Evolutionary conservation across 148 eudicot genomes (phyloP).

Genomic region (Diospyros kaki): DNA sequence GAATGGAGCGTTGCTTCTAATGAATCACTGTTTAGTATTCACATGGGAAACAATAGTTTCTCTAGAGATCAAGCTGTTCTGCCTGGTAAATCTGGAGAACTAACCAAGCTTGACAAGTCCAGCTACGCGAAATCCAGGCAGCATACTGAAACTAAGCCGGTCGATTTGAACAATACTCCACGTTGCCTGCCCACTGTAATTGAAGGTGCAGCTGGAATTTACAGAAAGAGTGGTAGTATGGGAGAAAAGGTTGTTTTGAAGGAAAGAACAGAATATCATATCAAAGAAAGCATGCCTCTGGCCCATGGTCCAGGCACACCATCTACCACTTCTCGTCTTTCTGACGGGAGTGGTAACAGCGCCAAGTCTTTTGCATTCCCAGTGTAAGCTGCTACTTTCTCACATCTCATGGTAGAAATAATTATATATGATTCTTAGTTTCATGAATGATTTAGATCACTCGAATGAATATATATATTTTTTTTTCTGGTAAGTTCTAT

Average conservation of each 20-base stretch:
- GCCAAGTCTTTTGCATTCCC: conserved; percentile 49
- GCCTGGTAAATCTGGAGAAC: conserved; percentile 29
- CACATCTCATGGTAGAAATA: not conserved
- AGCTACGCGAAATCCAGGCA: not conserved
- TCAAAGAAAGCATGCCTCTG: conserved; percentile 8
- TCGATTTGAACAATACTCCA: conserved; percentile 6
- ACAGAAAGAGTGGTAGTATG: conserved; percentile 9
- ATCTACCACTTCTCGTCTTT: conserved; percentile 23
- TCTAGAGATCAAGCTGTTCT: conserved; percentile 26
- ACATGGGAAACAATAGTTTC: conserved; percentile 51
- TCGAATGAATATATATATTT: not conserved
- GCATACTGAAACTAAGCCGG: conserved; percentile 6
- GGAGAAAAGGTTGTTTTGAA: not conserved
- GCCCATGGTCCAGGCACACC: conserved; percentile 15
- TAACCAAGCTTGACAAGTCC: conserved; percentile 19
- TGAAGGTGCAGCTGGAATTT: conserved; percentile 21
- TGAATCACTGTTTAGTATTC: conserved; percentile 52
- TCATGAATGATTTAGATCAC: not conserved
- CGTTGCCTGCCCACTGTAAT: conserved; percentile 28
- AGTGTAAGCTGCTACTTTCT: conserved; percentile 31
- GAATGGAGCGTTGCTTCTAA: conserved; percentile 56
- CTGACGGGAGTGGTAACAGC: conserved; percentile 38
- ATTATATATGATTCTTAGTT: not conserved
- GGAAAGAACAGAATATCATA: conserved; percentile 5
- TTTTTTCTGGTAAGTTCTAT: not conserved